Conservation (phyloP, 2,329 filamentous ascomycete species). For the Talaromyces rugulosus region DNA sequence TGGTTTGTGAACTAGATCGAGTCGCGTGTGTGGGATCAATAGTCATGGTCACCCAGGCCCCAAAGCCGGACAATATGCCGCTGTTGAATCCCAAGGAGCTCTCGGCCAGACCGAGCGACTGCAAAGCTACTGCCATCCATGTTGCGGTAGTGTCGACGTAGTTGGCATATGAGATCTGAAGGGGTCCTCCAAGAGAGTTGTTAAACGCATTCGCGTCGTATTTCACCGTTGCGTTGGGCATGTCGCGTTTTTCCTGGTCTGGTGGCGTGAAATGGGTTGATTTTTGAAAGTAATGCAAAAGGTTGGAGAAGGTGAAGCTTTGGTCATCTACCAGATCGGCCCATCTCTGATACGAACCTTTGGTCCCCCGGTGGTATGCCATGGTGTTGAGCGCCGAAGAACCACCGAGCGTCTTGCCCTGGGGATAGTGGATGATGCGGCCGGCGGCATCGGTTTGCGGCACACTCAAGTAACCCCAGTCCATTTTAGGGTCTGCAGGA, state of each 20-base stretch:
- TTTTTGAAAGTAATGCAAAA: constrained; percentile 26
- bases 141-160: constrained; percentile 22
- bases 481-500: not conserved
- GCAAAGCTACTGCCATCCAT: constrained; percentile 18
- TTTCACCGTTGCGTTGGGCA: constrained; percentile 21
- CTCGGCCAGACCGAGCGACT: constrained; percentile 18
- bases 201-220: constrained; percentile 18
- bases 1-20: constrained; percentile 20
- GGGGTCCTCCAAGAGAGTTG: constrained; percentile 19
- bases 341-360: constrained; percentile 1
- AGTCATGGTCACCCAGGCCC: constrained; percentile 23
- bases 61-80: constrained; percentile 20
- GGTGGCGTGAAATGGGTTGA: constrained; percentile 27
- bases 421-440: not conserved
- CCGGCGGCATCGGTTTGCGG: not conserved
- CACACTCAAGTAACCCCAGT: not conserved
- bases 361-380: not conserved
- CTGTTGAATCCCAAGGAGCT: constrained; percentile 26
- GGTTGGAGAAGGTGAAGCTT: constrained; percentile 28
- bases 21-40: constrained; percentile 22
- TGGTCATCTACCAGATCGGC: constrained; percentile 25
- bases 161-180: constrained; percentile 29
- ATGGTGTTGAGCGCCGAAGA: not conserved
- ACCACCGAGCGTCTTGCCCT: not conserved
- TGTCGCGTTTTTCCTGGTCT: not conserved